phyloP scores from a whole-genome alignment of 2,329 filamentous ascomycete species.

The Coleophoma crateriformis region DNA sequence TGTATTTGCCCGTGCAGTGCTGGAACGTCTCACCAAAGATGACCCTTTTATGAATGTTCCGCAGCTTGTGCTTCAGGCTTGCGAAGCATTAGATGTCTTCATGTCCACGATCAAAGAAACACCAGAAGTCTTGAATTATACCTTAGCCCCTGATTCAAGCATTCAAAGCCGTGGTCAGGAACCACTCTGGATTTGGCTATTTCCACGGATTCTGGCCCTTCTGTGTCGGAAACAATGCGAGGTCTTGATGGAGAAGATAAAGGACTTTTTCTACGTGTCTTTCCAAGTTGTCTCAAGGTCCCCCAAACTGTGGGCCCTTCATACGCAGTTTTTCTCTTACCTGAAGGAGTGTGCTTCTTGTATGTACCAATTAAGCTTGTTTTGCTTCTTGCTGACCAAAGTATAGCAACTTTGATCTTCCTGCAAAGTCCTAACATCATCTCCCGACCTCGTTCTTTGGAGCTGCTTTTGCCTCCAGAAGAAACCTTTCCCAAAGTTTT shows the following conservation, averaged over 20 bases:
- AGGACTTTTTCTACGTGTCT: slow-evolving; percentile 44
- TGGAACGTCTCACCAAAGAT: slow-evolving; percentile 64
- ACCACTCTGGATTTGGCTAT: slow-evolving; percentile 61
- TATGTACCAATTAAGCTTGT: slow-evolving; percentile 9
- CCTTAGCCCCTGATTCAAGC: slow-evolving; percentile 33
- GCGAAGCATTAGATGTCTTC: slow-evolving; percentile 74
- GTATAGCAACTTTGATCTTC: slow-evolving; percentile 18
- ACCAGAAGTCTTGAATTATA: slow-evolving; percentile 57
- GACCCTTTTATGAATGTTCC: slow-evolving; percentile 57
- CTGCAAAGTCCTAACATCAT: slow-evolving; percentile 14
- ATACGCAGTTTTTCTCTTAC: slow-evolving; percentile 40
- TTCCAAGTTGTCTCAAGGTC: slow-evolving; percentile 38
- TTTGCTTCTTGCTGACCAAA: too few species aligned
- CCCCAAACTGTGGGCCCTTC: slow-evolving; percentile 42
- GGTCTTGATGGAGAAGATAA: slow-evolving; percentile 44
- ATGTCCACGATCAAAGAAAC: slow-evolving; percentile 70
- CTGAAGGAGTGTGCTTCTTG: slow-evolving; percentile 33
- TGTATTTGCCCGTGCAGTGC: slow-evolving; percentile 73
- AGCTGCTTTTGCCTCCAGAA: slow-evolving; percentile 16
- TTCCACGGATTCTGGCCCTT: slow-evolving; percentile 51
- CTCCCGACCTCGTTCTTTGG: slow-evolving; percentile 3
- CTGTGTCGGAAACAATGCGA: slow-evolving; percentile 46
- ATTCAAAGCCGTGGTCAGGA: slow-evolving; percentile 48
- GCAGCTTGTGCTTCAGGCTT: slow-evolving; percentile 51
- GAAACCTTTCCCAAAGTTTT: slow-evolving; percentile 9